Conservation (phyloP, 169 alveolate genomes). For the Plasmodium vinckei region DNA sequence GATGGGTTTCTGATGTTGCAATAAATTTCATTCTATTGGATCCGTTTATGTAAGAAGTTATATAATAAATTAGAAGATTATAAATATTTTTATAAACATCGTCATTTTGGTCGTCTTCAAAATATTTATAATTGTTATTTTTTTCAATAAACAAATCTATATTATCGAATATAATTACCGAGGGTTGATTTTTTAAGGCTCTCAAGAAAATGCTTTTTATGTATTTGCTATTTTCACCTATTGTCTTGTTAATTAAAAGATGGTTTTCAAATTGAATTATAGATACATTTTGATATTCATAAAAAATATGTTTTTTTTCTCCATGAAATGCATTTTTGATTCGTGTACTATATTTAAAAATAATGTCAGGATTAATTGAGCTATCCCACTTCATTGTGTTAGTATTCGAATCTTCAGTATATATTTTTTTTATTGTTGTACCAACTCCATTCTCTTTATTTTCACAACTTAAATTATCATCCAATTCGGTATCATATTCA, state of each 20-base stretch:
- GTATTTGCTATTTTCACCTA: constrained; percentile 68
- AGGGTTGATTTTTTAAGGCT: constrained; percentile 73
- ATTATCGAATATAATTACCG: constrained; percentile 69
- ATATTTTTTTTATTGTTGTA: not conserved
- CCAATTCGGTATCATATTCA: not conserved
- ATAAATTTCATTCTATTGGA: constrained; percentile 61
- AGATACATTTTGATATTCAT: constrained; percentile 64
- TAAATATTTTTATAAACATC: constrained; percentile 75
- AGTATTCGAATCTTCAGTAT: not conserved
- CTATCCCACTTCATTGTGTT: not conserved
- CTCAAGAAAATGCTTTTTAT: constrained; percentile 38
- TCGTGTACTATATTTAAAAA: not conserved
- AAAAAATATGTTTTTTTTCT: constrained; percentile 43
- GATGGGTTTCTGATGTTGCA: constrained; percentile 49
- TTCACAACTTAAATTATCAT: not conserved
- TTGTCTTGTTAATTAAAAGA: constrained; percentile 69
- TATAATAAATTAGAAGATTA: constrained; percentile 52
- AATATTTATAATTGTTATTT: constrained; percentile 37
- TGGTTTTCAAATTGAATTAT: constrained; percentile 71
- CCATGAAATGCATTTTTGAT: constrained; percentile 8
- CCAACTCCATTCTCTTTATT: not conserved
- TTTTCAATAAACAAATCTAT: constrained; percentile 71
- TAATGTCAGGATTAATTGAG: not conserved
- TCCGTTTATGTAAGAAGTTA: constrained; percentile 33
- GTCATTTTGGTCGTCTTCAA: constrained; percentile 69